Evolutionary conservation across 257 asterid species (phyloP).

Genomic region (Paraleonurus japonicus): DNA sequence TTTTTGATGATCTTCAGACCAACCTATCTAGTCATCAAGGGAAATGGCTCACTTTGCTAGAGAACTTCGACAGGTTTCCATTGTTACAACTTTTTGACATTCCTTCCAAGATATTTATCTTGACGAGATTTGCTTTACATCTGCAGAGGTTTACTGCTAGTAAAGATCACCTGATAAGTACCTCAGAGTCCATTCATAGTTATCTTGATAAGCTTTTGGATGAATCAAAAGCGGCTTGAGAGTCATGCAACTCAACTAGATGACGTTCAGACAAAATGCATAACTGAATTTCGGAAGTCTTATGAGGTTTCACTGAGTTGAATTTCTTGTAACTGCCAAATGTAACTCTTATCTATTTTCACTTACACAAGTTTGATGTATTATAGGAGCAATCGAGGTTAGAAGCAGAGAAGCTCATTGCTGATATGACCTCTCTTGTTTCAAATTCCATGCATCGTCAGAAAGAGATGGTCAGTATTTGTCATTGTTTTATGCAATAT

Average conservation of each 20-base stretch:
- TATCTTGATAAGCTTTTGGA: slow-evolving; percentile 51
- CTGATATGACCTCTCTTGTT: slow-evolving; percentile 70
- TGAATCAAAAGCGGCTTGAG: slow-evolving; percentile 62
- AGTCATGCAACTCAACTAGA: slow-evolving; percentile 53
- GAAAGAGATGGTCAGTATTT: slow-evolving; percentile 60
- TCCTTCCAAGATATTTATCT: not conserved
- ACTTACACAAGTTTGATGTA: slow-evolving; percentile 26
- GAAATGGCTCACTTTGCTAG: slow-evolving; percentile 68
- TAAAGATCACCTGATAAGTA: slow-evolving; percentile 46
- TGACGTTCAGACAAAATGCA: slow-evolving; percentile 50
- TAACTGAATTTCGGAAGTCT: slow-evolving; percentile 64
- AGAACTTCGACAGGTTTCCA: slow-evolving; percentile 79
- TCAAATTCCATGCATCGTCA: slow-evolving; percentile 69
- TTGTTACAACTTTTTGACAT: slow-evolving; percentile 1
- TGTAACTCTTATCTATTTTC: not conserved
- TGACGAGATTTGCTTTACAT: not conserved
- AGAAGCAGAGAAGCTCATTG: slow-evolving; percentile 71
- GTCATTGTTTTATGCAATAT: not conserved
- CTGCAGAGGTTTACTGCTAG: slow-evolving; percentile 57
- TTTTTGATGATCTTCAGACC: slow-evolving; percentile 63
- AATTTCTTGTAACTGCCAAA: not conserved
- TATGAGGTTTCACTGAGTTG: slow-evolving; percentile 50
- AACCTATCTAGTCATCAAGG: slow-evolving; percentile 55
- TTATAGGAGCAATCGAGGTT: slow-evolving; percentile 66
- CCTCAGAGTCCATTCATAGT: slow-evolving; percentile 51